Conservation (phyloP, 352 stramenopile genomes). For the Phytopythium ostracodes region DNA sequence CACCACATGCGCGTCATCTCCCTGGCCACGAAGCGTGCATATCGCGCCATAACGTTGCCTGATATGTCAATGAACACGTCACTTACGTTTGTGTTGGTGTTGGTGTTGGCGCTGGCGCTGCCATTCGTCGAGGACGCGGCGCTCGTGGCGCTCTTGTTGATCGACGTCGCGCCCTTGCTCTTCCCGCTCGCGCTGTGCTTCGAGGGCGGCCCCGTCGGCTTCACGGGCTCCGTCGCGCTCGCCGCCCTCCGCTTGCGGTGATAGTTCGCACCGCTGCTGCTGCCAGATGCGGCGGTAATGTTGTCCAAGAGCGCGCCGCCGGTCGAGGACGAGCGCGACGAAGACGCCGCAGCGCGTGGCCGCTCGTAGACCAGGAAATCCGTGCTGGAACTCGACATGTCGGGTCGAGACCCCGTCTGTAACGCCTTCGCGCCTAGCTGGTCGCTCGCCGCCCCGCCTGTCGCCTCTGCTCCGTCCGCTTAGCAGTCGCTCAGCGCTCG, state of each 20-base stretch:
- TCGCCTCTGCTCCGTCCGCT: neutral
- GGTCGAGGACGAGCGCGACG: neutral
- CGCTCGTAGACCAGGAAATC: constrained; percentile 9
- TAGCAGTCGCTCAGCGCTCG: neutral
- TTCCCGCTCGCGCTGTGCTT: constrained; percentile 5
- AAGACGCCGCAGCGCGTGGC: neutral
- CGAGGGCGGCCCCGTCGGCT: neutral
- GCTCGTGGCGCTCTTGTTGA: neutral
- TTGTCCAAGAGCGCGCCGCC: neutral
- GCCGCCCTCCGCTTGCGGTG: constrained; percentile 23
- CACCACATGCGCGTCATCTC: neutral
- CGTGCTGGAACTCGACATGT: neutral
- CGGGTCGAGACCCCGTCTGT: neutral
- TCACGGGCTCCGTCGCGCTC: constrained; percentile 6
- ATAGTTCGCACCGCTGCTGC: constrained; percentile 22
- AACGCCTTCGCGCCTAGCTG: neutral
- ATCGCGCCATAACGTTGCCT: neutral
- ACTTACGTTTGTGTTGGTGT: constrained; percentile 7
- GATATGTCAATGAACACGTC: neutral
- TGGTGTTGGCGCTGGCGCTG: neutral
- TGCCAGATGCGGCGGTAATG: neutral
- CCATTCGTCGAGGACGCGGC: neutral
- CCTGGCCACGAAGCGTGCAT: neutral
- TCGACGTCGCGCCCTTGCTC: neutral
- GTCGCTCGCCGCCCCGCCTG: neutral